A percentile compares a stretch with the other conserved stretches of the same genome.
phyloP scores from a whole-genome alignment of 495 filamentous ascomycete species.

The Trichocladium uniseriatum region DNA sequence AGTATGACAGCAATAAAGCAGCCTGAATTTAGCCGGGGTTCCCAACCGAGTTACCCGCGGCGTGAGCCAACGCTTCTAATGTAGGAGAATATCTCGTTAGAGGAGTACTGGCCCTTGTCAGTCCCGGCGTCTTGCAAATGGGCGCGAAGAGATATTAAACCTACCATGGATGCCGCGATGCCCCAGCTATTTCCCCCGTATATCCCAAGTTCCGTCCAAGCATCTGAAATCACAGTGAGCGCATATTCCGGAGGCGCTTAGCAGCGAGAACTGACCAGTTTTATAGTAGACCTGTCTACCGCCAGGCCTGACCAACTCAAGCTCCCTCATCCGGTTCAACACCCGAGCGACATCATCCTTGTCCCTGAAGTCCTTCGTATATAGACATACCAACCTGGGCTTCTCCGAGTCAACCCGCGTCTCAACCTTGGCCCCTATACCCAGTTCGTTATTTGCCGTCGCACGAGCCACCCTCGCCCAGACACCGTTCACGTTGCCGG shows the following conservation, averaged over 20 bases:
- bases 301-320: constrained; percentile 46
- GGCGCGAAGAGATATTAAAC: not conserved
- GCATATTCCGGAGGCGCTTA: too few species aligned
- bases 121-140: not conserved
- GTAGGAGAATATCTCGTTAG: constrained; percentile 27
- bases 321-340: constrained; percentile 45
- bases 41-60: not conserved
- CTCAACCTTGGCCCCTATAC: constrained; percentile 60
- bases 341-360: constrained; percentile 59
- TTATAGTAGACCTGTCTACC: constrained; percentile 66
- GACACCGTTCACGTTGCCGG: constrained; percentile 45
- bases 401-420: constrained; percentile 32
- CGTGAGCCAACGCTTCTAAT: constrained; percentile 1
- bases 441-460: constrained; percentile 54
- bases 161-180: constrained; percentile 48
- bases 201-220: constrained; percentile 63
- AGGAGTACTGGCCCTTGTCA: constrained; percentile 32
- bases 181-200: constrained; percentile 56
- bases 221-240: constrained; percentile 44
- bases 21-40: too few species aligned
- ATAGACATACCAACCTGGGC: constrained; percentile 59
- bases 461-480: constrained; percentile 58
- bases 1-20: not conserved
- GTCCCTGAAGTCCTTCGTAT: constrained; percentile 66
- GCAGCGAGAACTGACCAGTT: constrained; percentile 39